A percentile compares a stretch with the other conserved stretches of the same genome.
These are phyloP conservation scores for Lathyrus oleraceus DNA, from an alignment of 306 rosid species.

Conservation along the genomic window DNA sequence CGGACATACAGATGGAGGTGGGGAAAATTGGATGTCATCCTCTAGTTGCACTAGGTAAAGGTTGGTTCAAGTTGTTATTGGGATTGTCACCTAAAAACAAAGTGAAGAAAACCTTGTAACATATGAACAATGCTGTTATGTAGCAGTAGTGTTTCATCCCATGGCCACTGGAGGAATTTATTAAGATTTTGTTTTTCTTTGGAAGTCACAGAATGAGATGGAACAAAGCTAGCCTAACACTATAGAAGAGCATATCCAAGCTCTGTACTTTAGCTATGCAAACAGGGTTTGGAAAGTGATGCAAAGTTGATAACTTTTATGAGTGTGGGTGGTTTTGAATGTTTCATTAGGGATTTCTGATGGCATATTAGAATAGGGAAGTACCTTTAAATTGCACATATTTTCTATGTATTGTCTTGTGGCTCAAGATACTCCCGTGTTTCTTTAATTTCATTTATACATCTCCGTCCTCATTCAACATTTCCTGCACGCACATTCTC, in stretches of 20 bases:
- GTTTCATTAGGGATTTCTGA: not conserved
- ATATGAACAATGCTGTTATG: not conserved
- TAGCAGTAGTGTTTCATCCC: conserved; percentile 1
- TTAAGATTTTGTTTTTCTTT: conserved; percentile 7
- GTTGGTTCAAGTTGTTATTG: conserved; percentile 14
- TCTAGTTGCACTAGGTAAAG: conserved; percentile 19
- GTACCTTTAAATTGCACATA: conserved; percentile 13
- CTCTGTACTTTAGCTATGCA: not conserved
- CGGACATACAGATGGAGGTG: not conserved
- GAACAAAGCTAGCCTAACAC: not conserved
- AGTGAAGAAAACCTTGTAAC: not conserved
- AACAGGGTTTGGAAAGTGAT: not conserved
- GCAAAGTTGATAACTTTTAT: not conserved
- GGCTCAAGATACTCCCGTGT: not conserved
- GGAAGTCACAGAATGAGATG: conserved; percentile 14
- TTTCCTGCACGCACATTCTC: not conserved
- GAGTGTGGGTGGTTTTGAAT: not conserved
- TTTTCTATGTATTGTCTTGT: conserved; percentile 5
- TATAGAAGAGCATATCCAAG: not conserved
- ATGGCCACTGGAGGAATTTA: not conserved
- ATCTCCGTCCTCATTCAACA: not conserved
- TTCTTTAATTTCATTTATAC: conserved; percentile 12
- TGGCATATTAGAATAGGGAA: conserved; percentile 13
- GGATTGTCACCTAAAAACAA: not conserved
- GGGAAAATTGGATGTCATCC: conserved; percentile 6